Evolutionary conservation across 495 filamentous ascomycete species (phyloP).

Genomic region (Neurospora sp.): DNA sequence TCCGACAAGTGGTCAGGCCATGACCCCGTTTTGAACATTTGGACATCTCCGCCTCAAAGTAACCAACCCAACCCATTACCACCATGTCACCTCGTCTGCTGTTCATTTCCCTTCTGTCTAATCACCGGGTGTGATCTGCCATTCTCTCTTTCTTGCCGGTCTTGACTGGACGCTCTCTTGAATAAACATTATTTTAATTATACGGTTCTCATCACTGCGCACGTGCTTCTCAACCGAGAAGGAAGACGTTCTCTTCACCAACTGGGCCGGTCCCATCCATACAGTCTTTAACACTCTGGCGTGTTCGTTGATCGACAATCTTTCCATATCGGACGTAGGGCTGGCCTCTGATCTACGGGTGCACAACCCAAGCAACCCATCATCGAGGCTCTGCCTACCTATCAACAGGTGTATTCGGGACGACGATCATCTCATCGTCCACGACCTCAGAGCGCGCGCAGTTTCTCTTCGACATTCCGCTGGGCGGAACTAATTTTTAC

Average conservation of each 20-base stretch:
- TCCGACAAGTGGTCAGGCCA: not conserved
- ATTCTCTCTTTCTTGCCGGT: not conserved
- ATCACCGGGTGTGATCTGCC: not conserved
- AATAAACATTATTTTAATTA: not conserved
- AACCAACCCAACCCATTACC: not conserved
- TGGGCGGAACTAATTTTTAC: not conserved
- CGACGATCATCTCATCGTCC: not conserved
- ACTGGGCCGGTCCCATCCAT: not conserved
- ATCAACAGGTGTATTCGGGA: not conserved
- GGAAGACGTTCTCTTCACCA: not conserved
- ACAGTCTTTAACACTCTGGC: not conserved
- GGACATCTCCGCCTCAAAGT: not conserved
- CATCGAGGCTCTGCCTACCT: not conserved
- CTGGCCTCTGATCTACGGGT: not conserved
- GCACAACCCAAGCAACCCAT: not conserved
- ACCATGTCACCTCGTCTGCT: not conserved
- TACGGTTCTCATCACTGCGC: not conserved
- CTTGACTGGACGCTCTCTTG: not conserved
- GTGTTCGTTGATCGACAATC: not conserved
- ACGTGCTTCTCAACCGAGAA: not conserved
- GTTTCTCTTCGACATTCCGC: not conserved
- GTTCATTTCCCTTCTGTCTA: not conserved
- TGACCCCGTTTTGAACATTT: not conserved
- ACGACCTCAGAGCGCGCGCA: no score
- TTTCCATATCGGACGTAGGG: not conserved